Base-by-base conservation (phyloP, 768 basidiomycete species). In the Hericium erinaceus region DNA sequence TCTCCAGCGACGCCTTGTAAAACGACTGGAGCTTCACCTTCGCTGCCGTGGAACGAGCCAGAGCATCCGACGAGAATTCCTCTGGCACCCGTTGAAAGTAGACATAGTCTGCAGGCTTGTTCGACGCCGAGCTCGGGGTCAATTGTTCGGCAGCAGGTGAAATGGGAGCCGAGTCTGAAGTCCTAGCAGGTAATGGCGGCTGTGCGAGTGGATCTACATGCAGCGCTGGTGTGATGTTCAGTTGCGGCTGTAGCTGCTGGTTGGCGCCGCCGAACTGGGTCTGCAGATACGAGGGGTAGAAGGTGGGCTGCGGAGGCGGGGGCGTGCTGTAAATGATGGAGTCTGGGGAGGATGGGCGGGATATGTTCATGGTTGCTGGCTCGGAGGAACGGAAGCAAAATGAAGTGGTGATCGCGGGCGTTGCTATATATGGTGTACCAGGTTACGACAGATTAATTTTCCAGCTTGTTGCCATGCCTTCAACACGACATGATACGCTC, bases 11-110 rank as follows among this genome's bases (percentile, higher is more conserved):
- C 44, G 95, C 84, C 71, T 97, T 97, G 75, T 98, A 99, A 68
- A 86, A 95, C 67, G 94, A 86, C 72, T 98, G 94, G 52, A 98
- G 79, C 73, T 95, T 97, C 72, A 98, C 77, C 70, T 95, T 94
- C 2, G 95, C 94, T 37, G 82, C 83, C 70, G 93, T 95, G 11
- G 92, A 90, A 62, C 87, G 86, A 44, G 91, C 85, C 62, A 86
- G 70, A 18, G 90, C 85, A 58, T 88, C 83, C 52, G 89, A 85
- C 6, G 89, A 88, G 70, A 95, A 90, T 39, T 81, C 81, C 52
- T 76, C 71, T 2, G 87, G 80, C 48, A 80, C 85, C 60, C 95
- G 81, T 64, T 95, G 86, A 69, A 98, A 99, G 73, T 90, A 92
- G 55, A 97, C 92, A 75, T 98, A 95, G 79, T 95, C 93, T 70